Conservation (phyloP, 1,139 yeast species). For the Taphrina wiesneri region DNA sequence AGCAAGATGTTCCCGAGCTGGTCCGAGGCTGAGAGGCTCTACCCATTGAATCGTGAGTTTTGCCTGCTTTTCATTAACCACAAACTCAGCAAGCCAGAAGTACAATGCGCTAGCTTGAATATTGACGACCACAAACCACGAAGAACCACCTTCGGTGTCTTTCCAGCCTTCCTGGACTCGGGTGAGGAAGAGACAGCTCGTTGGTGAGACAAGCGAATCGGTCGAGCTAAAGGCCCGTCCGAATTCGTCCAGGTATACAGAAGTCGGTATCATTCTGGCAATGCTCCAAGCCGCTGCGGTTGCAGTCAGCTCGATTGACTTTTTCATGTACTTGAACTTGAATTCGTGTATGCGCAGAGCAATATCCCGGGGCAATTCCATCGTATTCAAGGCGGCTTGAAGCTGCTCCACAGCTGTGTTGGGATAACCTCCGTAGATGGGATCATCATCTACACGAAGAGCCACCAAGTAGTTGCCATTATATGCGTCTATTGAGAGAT, state of each 20-base stretch:
- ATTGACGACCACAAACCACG: conserved; percentile 31
- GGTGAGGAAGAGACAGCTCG: conserved; percentile 25
- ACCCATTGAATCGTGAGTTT: conserved; percentile 13
- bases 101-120: background rate
- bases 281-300: conserved; percentile 19
- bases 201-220: conserved; percentile 6
- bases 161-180: conserved; percentile 33
- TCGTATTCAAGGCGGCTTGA: background rate
- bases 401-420: background rate
- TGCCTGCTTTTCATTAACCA: conserved; percentile 10
- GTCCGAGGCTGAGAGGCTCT: background rate
- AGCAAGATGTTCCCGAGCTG: background rate
- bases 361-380: background rate
- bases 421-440: background rate
- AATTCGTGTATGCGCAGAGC: conserved; percentile 4
- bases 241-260: conserved; percentile 30
- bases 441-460: background rate
- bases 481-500: background rate
- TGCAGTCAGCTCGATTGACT: conserved; percentile 21
- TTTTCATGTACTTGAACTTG: conserved; percentile 16
- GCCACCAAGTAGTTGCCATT: conserved; percentile 14
- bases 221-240: conserved; percentile 20
- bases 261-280: conserved; percentile 6
- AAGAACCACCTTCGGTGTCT: conserved; percentile 7
- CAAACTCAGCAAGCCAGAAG: conserved; percentile 1